Percentiles rank a stretch among this genome's conserved stretches.
Conservation (phyloP, 2,329 filamentous ascomycete genomes). For the Alternaria panax region DNA sequence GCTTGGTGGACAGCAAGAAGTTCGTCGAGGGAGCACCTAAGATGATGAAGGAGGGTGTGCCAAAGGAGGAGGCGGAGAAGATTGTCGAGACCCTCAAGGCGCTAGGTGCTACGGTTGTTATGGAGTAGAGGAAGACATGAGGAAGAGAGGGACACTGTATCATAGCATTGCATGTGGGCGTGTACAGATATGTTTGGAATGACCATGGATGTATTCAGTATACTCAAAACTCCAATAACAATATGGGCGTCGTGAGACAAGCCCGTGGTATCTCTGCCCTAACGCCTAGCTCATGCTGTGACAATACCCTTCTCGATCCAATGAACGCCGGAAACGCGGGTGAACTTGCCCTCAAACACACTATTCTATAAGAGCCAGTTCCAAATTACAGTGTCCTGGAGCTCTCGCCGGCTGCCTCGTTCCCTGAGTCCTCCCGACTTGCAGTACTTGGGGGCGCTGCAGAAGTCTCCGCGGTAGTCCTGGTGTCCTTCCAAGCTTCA, state of each 20-base stretch:
- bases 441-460: neutral
- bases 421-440: neutral
- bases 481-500: neutral
- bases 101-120: slow-evolving; percentile 83
- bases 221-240: slow-evolving; percentile 20
- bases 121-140: slow-evolving; percentile 73
- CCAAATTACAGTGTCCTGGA: neutral
- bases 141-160: slow-evolving; percentile 35
- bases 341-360: neutral
- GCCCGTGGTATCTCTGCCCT: slow-evolving; percentile 42
- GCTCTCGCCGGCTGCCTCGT: neutral
- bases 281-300: slow-evolving; percentile 38
- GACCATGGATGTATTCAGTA: slow-evolving; percentile 42
- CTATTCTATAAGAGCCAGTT: neutral
- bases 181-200: slow-evolving; percentile 51
- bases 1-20: slow-evolving; percentile 99
- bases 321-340: slow-evolving; percentile 11
- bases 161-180: slow-evolving; percentile 45
- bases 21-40: slow-evolving; percentile 99
- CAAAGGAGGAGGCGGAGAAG: slow-evolving; percentile 99
- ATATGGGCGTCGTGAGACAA: slow-evolving; percentile 23
- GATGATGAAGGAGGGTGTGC: slow-evolving; percentile 97
- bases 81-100: slow-evolving; percentile 94
- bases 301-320: neutral
- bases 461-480: neutral